Evolutionary conservation across 139 green algal species (phyloP), one percentile per base, ranked within the genome.

Genomic region (Trebouxia sp.): DNA sequence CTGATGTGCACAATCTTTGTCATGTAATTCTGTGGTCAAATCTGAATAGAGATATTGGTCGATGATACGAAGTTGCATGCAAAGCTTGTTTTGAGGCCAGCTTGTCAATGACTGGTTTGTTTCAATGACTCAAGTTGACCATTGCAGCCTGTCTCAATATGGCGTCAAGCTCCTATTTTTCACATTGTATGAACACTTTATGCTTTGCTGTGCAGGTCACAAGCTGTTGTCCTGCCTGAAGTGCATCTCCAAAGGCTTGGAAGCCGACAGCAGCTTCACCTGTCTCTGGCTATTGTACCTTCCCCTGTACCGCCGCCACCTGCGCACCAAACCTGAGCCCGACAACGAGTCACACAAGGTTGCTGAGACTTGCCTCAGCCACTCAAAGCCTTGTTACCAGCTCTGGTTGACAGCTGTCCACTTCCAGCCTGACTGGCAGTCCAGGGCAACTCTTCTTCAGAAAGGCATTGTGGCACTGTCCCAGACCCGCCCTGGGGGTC

Each of bases 271-370:
- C 62, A 56, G 41, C 69, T 53, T 56, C 69, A 77, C 69, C 22
- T 28, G 69, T 24, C 41, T 77, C 9, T 77, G 69, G 69, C 41
- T 77, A 41, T 41, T 77, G 17, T 77, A 77, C 24, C 69, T 77
- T 5, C 69, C 69, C 24, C 24, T 77, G 1, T 77, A 77, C 69
- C n/a, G 41, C 2, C 69, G 43, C 26, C 69, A 77, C 41, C 37
- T 48, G 15, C n/a, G 26, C 26, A 39, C 69, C 24, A 77, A 72
- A 15, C 32, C 32, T 22, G 62, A 43, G 32, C 62, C 62, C 32
- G 43, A 15, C 43, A 35, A 72, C 11, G 62, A 11, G 0, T 45
- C 62, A n/a, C n/a, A n/a, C 62, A 35, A 72, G 12, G 62, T 72
- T 10, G 62, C 62, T 3, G 62, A 72, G 35, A 42, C 62, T 22